Evolutionary conservation across 192 early-diverging fungal genomes (phyloP).

Genomic region (Glomus cerebriforme): DNA sequence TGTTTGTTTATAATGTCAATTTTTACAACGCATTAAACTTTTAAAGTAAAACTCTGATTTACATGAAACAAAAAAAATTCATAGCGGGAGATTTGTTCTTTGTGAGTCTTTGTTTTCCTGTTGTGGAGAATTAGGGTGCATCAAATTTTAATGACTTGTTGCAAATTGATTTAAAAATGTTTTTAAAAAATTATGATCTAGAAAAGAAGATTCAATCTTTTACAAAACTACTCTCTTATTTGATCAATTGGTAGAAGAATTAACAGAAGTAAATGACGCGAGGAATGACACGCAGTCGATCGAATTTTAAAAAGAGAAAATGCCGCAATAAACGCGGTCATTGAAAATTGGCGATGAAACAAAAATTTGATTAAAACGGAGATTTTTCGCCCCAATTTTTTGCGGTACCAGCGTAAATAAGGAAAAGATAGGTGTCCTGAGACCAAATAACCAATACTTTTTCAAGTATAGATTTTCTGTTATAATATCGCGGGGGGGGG

Average conservation of each 20-base stretch:
- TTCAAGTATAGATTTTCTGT: not conserved
- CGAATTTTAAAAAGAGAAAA: not conserved
- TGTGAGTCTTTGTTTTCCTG: not conserved
- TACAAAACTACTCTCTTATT: not conserved
- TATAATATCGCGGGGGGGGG: not conserved
- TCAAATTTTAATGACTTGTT: not conserved
- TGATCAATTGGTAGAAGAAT: not conserved
- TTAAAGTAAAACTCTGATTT: not conserved
- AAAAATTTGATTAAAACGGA: too few relatives aligned
- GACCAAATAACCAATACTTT: not conserved
- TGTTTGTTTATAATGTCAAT: too few relatives aligned
- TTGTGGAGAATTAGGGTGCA: not conserved
- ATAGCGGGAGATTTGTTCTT: not conserved
- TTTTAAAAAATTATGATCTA: too few relatives aligned
- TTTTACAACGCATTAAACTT: too few relatives aligned
- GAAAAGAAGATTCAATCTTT: not conserved
- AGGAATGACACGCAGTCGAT: not conserved
- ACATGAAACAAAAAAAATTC: not conserved
- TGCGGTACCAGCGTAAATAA: too few relatives aligned
- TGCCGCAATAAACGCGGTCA: not conserved
- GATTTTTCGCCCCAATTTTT: too few relatives aligned
- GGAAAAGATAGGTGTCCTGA: too few relatives aligned
- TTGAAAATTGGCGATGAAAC: not conserved
- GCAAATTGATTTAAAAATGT: too few relatives aligned
- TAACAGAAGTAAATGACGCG: not conserved